Evolutionary conservation across 2,329 filamentous ascomycete genomes (phyloP).

Genomic region (Fusarium torreyae): DNA sequence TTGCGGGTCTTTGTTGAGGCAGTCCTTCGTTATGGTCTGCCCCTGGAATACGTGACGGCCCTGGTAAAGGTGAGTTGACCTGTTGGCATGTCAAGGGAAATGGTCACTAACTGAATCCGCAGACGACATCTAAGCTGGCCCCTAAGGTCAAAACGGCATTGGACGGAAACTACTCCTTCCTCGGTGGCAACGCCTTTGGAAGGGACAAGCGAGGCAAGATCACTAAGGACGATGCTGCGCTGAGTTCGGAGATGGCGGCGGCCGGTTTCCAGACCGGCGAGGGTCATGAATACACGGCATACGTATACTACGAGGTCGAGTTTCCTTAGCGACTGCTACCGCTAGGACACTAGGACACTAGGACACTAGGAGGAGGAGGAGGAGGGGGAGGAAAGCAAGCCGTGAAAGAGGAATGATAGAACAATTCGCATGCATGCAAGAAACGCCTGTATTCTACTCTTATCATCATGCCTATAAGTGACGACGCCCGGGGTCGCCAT

Average conservation of each 20-base stretch:
- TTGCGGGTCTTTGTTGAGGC: slow-evolving; percentile 97
- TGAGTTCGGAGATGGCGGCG: slow-evolving; percentile 87
- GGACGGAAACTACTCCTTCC: slow-evolving; percentile 88
- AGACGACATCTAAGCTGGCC: slow-evolving; percentile 87
- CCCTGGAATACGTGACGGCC: slow-evolving; percentile 88
- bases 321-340: slow-evolving; percentile 64
- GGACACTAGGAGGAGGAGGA: not conserved
- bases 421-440: slow-evolving; percentile 43
- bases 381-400: slow-evolving; percentile 5
- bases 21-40: slow-evolving; percentile 94
- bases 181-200: slow-evolving; percentile 94
- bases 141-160: slow-evolving; percentile 85
- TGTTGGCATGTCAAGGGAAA: not conserved
- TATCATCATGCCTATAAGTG: slow-evolving; percentile 44
- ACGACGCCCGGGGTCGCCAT: slow-evolving; percentile 42
- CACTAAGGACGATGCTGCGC: slow-evolving; percentile 86
- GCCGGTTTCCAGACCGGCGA: slow-evolving; percentile 78
- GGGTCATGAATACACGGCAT: slow-evolving; percentile 90
- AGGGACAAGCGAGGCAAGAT: slow-evolving; percentile 94
- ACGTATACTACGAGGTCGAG: slow-evolving; percentile 97
- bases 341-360: not conserved
- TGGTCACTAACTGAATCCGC: slow-evolving; percentile 33
- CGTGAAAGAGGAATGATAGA: slow-evolving; percentile 27
- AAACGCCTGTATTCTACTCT: slow-evolving; percentile 52
- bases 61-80: slow-evolving; percentile 82